phyloP scores from a whole-genome alignment of 768 basidiomycete species.

The Boletus subcaerulescens region DNA sequence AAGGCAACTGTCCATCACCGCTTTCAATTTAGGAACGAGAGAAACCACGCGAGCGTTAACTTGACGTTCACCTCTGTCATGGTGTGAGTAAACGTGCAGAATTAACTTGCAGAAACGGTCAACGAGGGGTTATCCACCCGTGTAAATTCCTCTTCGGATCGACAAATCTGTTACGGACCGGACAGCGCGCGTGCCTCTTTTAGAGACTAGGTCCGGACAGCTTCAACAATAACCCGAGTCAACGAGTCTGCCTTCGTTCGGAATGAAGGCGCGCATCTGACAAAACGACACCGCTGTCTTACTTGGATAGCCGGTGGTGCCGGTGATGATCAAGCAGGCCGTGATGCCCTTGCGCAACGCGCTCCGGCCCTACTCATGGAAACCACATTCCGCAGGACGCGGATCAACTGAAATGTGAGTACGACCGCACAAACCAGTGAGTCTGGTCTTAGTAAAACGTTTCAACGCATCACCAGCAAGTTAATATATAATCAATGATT shows the following conservation, averaged over 20 bases:
- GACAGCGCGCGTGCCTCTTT: no score
- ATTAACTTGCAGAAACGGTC: no score
- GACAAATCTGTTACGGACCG: no score
- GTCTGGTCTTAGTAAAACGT: not conserved
- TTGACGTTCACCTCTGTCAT: no score
- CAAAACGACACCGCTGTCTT: no score
- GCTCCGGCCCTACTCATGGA: not conserved
- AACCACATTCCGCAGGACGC: not conserved
- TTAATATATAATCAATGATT: not conserved
- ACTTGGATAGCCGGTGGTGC: not conserved
- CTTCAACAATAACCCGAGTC: not conserved
- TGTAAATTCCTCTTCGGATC: no score
- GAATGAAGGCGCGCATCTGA: not conserved
- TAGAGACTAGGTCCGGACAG: no score
- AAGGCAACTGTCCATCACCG: no score
- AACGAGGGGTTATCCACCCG: no score
- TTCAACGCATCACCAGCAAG: not conserved
- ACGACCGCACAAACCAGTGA: not conserved
- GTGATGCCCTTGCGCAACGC: not conserved
- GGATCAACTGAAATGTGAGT: not conserved
- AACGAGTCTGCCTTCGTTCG: not conserved
- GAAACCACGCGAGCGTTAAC: no score
- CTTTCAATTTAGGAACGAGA: no score
- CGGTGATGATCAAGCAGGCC: not conserved
- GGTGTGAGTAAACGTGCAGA: no score